Evolutionary conservation across 805 yeast genomes (phyloP).

Genomic region (Lipomyces spencermartinsiae): DNA sequence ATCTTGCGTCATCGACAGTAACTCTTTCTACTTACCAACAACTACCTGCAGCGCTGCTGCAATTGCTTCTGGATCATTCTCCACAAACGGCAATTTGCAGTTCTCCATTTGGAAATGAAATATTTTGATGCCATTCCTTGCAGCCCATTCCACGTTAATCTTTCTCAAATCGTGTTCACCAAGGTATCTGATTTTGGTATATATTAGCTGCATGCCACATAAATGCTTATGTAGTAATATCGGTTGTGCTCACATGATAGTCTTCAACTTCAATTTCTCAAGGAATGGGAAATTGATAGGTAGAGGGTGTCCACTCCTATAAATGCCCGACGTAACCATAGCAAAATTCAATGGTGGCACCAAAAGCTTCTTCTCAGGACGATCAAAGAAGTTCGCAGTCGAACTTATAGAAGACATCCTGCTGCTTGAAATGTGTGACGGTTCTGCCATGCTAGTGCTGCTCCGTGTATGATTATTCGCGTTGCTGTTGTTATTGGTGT

Average conservation of each 20-base stretch:
- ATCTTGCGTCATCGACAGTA: neutral
- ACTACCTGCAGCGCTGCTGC: slow-evolving; percentile 48
- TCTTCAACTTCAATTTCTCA: slow-evolving; percentile 68
- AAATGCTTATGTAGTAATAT: slow-evolving; percentile 48
- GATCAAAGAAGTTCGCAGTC: slow-evolving; percentile 33
- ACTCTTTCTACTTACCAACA: slow-evolving; percentile 25
- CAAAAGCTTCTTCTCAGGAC: slow-evolving; percentile 34
- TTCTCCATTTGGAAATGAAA: slow-evolving; percentile 69
- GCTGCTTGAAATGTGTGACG: slow-evolving; percentile 30
- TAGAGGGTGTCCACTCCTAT: slow-evolving; percentile 94
- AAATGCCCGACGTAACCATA: slow-evolving; percentile 83
- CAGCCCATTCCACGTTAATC: slow-evolving; percentile 75
- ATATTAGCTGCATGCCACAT: neutral
- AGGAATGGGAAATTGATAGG: slow-evolving; percentile 83
- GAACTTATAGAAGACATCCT: slow-evolving; percentile 35
- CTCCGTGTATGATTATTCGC: slow-evolving; percentile 14
- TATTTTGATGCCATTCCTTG: slow-evolving; percentile 58
- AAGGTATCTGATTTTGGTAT: slow-evolving; percentile 39
- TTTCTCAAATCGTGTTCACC: slow-evolving; percentile 67
- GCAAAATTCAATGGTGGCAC: slow-evolving; percentile 95
- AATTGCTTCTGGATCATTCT: slow-evolving; percentile 64
- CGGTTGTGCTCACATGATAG: slow-evolving; percentile 68
- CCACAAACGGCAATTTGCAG: slow-evolving; percentile 74
- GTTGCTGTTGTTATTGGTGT: neutral
- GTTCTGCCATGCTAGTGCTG: slow-evolving; percentile 24